Evolutionary conservation across 2,329 filamentous ascomycete genomes (phyloP).

Genomic region (Botrytis tulipae): DNA sequence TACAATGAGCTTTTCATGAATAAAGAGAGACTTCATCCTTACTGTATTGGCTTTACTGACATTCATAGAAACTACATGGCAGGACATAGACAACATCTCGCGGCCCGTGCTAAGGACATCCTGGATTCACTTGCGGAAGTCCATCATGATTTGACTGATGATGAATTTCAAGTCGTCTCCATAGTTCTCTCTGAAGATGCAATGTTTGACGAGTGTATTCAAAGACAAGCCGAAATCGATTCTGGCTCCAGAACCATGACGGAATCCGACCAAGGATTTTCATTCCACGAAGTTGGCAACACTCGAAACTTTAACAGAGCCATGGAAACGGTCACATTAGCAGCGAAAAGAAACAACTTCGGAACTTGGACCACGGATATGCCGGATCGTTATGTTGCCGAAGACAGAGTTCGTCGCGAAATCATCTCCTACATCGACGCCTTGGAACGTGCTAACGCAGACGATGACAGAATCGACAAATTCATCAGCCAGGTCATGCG

Average conservation of each 20-base stretch:
- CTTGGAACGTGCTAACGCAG: fast-evolving
- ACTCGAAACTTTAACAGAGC: fast-evolving
- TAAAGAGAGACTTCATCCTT: neutral
- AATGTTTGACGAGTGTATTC: neutral
- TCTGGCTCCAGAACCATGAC: neutral
- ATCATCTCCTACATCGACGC: neutral
- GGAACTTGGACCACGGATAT: neutral
- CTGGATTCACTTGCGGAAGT: fast-evolving
- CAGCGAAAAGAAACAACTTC: neutral
- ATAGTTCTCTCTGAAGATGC: neutral
- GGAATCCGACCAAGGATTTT: neutral
- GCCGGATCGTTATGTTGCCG: neutral
- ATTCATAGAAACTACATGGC: neutral
- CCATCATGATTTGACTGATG: fast-evolving
- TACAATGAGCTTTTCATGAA: neutral
- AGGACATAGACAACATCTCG: neutral
- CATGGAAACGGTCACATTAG: neutral
- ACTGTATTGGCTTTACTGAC: slow-evolving; percentile 5
- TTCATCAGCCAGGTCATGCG: neutral
- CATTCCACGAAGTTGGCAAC: neutral
- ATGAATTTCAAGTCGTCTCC: neutral
- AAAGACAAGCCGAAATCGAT: slow-evolving; percentile 11
- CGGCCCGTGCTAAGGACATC: fast-evolving
- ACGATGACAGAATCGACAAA: neutral
- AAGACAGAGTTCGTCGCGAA: neutral